Evolutionary conservation across 208 protist genomes (phyloP), one percentile per base, ranked within the genome.

Genomic region (Acanthamoeba sp.): DNA sequence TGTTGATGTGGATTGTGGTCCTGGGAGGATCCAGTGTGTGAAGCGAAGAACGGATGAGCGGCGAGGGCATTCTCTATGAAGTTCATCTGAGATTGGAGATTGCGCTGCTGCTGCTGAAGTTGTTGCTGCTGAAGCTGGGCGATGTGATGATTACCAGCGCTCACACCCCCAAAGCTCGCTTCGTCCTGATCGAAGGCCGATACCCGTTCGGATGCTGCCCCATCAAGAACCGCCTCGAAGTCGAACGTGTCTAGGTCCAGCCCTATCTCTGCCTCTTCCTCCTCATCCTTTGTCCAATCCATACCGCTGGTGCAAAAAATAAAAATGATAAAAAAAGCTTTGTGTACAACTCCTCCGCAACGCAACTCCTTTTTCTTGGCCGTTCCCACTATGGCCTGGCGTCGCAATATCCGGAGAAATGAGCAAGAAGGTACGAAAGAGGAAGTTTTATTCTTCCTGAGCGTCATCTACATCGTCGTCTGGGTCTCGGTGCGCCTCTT

Each of bases 61-160:
- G 78, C 78, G 3, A 87, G 34, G 0, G 78, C 78, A 16, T 87
- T n/a, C 78, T 87, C 78, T 27, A 87, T 87, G 78, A n/a, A 59
- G 14, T 40, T 22, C 40, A 62, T 62, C 32, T 87, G 78, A 1
- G 78, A 42, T 16, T 50, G 45, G 42, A 59, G 29, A 27, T 59
- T 52, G 29, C 29, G 78, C 73, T 84, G 73, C 73, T 84, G 69
- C 10, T 50, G 78, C 32, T 55, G 16, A 7, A 87, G 18, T 0
- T n/a, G 45, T 9, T 87, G 42, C 10, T 69, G 62, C 29, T 69
- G 62, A 3, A 69, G n/a, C 2, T 69, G 62, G 29, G 62, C 24
- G 62, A 69, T 69, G n/a, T 69, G 62, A 34, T 12, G 6, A 29
- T 9, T 36, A 5, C n/a, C 20, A 16, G n/a, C 36, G n/a, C 32